Conservation (phyloP, 2,329 filamentous ascomycete species). For the Cladophialophora immunda region DNA sequence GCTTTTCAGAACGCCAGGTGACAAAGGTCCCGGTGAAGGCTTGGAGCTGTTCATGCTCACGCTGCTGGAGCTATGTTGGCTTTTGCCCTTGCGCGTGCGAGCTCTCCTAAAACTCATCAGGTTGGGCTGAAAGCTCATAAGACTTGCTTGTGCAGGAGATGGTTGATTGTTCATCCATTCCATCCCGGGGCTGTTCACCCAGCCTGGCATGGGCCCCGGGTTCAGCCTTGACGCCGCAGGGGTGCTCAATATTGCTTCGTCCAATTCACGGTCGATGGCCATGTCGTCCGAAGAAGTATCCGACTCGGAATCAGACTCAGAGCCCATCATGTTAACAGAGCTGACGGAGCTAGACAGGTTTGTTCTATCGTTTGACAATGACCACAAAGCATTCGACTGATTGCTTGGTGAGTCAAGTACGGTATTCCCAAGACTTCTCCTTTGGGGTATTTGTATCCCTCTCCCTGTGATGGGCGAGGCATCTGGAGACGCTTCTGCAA, state of each 20-base stretch:
- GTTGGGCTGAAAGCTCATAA: conserved; percentile 81
- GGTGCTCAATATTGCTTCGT: conserved; percentile 82
- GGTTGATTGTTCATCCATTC: conserved; percentile 67
- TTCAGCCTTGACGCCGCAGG: conserved; percentile 74
- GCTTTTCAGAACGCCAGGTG: conserved; percentile 72
- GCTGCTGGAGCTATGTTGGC: conserved; percentile 73
- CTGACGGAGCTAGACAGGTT: conserved; percentile 82
- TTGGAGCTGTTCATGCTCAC: conserved; percentile 75
- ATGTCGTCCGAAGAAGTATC: conserved; percentile 69
- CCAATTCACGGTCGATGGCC: conserved; percentile 70
- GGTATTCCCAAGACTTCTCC: conserved; percentile 56
- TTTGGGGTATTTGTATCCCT: conserved; percentile 66
- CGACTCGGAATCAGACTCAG: conserved; percentile 78
- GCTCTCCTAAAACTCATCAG: conserved; percentile 80
- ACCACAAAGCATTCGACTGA: conserved; percentile 70
- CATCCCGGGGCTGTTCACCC: conserved; percentile 61
- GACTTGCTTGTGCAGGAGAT: conserved; percentile 76
- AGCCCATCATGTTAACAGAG: conserved; percentile 79
- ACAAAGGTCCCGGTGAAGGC: conserved; percentile 75
- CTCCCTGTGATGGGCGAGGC: conserved; percentile 85
- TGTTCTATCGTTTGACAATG: conserved; percentile 73
- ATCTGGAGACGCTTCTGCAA: conserved; percentile 89
- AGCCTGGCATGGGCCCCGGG: conserved; percentile 56
- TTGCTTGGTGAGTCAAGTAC: conserved; percentile 71
- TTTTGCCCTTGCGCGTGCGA: conserved; percentile 65